Percentiles rank a stretch among this genome's conserved stretches.
Conservation (phyloP, 306 rosid species). For the Sechiopsis laciniata region DNA sequence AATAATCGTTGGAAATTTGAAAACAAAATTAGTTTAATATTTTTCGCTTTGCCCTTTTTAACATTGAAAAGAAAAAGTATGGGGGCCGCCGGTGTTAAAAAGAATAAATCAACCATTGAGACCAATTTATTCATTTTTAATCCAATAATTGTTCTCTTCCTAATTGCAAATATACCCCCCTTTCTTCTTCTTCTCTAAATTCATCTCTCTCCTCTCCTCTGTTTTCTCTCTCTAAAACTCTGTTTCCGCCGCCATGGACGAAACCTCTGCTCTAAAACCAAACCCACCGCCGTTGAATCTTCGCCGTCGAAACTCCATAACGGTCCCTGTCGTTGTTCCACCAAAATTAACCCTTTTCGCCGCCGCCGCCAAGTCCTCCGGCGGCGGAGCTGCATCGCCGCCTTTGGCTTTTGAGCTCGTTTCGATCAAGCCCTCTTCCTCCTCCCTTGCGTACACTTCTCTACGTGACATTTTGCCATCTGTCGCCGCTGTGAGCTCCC, state of each 20-base stretch:
- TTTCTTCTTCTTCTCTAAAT: background rate
- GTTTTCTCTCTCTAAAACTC: background rate
- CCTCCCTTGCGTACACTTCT: slow-evolving; percentile 47
- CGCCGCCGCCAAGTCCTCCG: background rate
- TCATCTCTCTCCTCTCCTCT: background rate
- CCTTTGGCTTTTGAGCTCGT: slow-evolving; percentile 28
- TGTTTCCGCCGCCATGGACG: slow-evolving; percentile 28
- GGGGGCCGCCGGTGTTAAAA: background rate
- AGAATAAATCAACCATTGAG: slow-evolving; percentile 10
- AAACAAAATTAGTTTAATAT: background rate
- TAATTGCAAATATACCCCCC: background rate
- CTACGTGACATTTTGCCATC: slow-evolving; percentile 57
- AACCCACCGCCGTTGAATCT: slow-evolving; percentile 21
- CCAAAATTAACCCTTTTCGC: slow-evolving; percentile 22
- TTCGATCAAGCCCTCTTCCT: slow-evolving; percentile 25
- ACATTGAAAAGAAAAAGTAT: background rate
- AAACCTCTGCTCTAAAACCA: background rate
- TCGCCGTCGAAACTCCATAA: slow-evolving; percentile 54
- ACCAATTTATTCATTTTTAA: background rate
- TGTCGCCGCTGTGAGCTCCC: slow-evolving; percentile 4
- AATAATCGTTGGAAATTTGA: background rate
- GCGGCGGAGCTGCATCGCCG: slow-evolving; percentile 15
- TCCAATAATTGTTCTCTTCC: too few relatives aligned
- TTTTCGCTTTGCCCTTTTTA: slow-evolving; percentile 5
- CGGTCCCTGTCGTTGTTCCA: slow-evolving; percentile 35